Evolutionary conservation across 805 yeast species (phyloP), one percentile per base, ranked within the genome.

Genomic region (Metschnikowia colocasiae): DNA sequence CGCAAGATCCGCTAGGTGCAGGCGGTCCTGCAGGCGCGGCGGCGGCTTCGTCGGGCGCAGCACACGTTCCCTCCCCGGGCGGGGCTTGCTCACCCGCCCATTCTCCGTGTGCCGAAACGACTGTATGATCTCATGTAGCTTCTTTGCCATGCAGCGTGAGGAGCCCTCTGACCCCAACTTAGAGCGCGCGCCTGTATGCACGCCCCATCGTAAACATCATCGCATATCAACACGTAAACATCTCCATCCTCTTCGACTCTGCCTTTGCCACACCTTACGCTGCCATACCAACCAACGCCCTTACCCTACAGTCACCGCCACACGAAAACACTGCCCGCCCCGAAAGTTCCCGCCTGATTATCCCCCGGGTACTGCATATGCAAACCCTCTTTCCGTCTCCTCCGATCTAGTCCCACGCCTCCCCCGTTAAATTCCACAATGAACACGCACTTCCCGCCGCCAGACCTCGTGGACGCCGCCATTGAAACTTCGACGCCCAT

Each of bases 1-100:
- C 25, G 57, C 60, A 9, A 69, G 57, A 31, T 69, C 70, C 15
- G 58, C 49, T n/a, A 58, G 57, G 2, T 15, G 34, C 30, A 23
- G 30, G 12, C 13, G 26, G 8, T 12, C 36, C 15, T 18, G 8
- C 32, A 29, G 16, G 13, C n/a, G n/a, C n/a, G n/a, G 6, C 2
- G 12, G 27, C 6, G 6, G 31, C 16, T 27, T 27, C 31, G 15
- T 6, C 7, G 13, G n/a, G 15, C 30, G 5, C n/a, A n/a, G 30
- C 30, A 10, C 13, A 1, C 16, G n/a, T 10, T 3, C 10, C 10
- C 27, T 25, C 27, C 27, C 10, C 3, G 27, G 9, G n/a, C 6
- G 6, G 2, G 33, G 34, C 15, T 22, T 30, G 26, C 26, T 19
- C 10, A 19, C 27, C 15, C 7, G 25, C 6, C 40, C 50, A 6